Evolutionary conservation across 257 asterid species (phyloP).

Genomic region (Solanum corneliomulleri): DNA sequence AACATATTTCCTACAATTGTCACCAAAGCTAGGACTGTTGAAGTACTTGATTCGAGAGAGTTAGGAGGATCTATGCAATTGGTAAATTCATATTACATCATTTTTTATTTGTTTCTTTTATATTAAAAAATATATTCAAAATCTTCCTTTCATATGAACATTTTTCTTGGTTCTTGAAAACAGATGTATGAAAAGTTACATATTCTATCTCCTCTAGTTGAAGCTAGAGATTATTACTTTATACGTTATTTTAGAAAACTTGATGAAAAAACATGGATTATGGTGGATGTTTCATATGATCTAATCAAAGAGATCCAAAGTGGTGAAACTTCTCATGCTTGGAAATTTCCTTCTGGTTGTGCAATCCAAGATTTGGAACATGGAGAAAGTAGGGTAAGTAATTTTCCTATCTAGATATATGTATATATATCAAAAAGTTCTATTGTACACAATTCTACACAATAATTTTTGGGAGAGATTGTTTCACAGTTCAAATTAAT

Average conservation of each 20-base stretch:
- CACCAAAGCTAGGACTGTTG: conserved; percentile 33
- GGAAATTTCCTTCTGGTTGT: conserved; percentile 74
- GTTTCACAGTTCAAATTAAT: too few species aligned
- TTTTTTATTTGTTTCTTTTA: background rate
- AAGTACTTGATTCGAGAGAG: conserved; percentile 28
- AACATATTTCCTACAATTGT: conserved; percentile 50
- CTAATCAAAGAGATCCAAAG: conserved; percentile 22
- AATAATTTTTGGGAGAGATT: too few species aligned
- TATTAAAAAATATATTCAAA: background rate
- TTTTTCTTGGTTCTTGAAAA: background rate
- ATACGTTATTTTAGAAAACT: conserved; percentile 43
- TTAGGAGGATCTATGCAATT: conserved; percentile 31
- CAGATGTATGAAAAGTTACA: background rate
- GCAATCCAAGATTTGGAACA: conserved; percentile 41
- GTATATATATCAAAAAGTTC: too few species aligned
- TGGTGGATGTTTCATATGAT: conserved; percentile 51
- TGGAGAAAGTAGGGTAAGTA: conserved; percentile 48
- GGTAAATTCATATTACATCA: background rate
- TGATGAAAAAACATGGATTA: conserved; percentile 33
- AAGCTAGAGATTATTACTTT: conserved; percentile 47
- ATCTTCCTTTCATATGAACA: background rate
- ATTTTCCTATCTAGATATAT: background rate
- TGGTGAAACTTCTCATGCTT: conserved; percentile 23
- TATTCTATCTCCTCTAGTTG: background rate
- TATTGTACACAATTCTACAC: background rate